Evolutionary conservation across 176 grass and related monocot genomes (phyloP), one percentile per base, ranked within the genome.

Genomic region (Oryza nivara): DNA sequence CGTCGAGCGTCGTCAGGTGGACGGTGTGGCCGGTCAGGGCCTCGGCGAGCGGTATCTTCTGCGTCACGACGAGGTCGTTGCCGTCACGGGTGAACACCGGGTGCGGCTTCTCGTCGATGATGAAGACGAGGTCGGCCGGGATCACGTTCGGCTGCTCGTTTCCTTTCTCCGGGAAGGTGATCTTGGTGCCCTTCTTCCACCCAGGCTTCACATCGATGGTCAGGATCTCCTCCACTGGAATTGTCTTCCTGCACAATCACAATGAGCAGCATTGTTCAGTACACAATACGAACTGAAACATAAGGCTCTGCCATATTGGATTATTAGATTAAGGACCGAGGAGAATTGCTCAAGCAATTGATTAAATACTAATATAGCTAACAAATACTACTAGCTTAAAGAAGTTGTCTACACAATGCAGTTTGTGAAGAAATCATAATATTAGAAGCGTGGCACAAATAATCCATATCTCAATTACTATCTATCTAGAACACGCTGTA

Each of bases 181-280:
- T 98, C 88, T 98, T 98, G 11, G 96, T 98, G 51, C 96, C 96
- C 76, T 98, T 95, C 87, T 98, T 98, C 96, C 96, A 98, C 11
- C 96, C 96, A 0, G 96, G 93, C 83, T 98, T 98, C 80, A 98
- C 89, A 7, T 98, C 93, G 17, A 98, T 98, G 3, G 91, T 92
- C 30, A 98, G 48, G 65, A 98, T 98, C 77, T 98, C 96, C 83
- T 93, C 93, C 7, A 93, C 93, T 0, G 91, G 84, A 28, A 97
- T 85, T 1, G 91, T 97, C 78, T 86, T 93, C 56, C 94, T 96
- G 88, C 56, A 63, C 5, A 34, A 17, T 63, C 19, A 65, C 38
- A 44, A 30, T 2, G 19, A 38, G 3, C 17, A 47, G 5, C 28
- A 30, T 30, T 30, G 28, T 26, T 26, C 26, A 26, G 26, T 26